Percentiles rank a stretch among this genome's conserved stretches.
These are phyloP conservation scores for Geotrichum candidum DNA, from an alignment of 1,139 yeast genomes.

Conservation along the genomic window DNA sequence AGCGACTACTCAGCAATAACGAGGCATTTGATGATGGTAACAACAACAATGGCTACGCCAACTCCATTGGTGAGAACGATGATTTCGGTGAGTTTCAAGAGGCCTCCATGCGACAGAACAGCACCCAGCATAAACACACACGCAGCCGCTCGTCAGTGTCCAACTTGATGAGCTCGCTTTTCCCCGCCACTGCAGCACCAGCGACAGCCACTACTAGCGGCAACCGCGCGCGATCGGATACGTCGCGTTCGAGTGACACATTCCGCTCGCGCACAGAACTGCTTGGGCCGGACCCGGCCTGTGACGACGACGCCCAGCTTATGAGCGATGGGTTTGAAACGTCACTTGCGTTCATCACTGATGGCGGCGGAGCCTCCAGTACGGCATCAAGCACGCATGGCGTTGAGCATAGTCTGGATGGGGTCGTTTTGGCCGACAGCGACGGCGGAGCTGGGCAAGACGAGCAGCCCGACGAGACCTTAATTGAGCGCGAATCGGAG, in stretches of 20 bases:
- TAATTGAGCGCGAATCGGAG: too few relatives aligned
- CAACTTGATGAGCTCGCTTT: background rate
- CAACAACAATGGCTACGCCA: conserved; percentile 9
- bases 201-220: background rate
- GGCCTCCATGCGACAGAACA: background rate
- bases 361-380: conserved; percentile 11
- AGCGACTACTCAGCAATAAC: conserved; percentile 22
- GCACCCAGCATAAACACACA: background rate
- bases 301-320: conserved; percentile 29
- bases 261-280: conserved; percentile 28
- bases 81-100: background rate
- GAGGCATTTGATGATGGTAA: conserved; percentile 14
- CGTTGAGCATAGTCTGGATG: background rate
- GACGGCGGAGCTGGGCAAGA: background rate
- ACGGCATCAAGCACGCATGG: background rate
- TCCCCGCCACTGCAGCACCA: background rate
- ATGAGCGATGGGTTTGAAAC: conserved; percentile 26
- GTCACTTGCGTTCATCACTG: conserved; percentile 16
- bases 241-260: conserved; percentile 26
- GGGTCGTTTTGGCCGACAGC: too few relatives aligned
- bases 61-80: background rate
- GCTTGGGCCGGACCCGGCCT: conserved; percentile 24
- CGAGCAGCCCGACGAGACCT: background rate
- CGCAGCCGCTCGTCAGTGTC: background rate
- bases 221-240: conserved; percentile 24